phyloP scores from a whole-genome alignment of 1,139 yeast genomes.

The Yamadazyma sp. region DNA sequence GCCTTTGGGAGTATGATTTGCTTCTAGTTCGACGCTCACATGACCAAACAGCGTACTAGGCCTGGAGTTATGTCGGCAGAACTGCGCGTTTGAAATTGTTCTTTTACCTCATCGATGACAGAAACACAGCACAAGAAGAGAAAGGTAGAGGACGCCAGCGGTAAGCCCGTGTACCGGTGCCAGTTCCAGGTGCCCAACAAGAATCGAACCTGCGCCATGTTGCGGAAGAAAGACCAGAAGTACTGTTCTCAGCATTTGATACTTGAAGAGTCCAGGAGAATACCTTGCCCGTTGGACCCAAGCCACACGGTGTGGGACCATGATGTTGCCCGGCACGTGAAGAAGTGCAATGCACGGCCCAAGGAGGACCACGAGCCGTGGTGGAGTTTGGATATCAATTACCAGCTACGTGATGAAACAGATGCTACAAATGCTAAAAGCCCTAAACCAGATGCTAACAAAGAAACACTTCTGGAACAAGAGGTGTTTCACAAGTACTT shows the following conservation, averaged over 20 bases:
- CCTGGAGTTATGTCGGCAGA: no score
- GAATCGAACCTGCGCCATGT: conserved; percentile 60
- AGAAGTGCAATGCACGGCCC: conserved; percentile 56
- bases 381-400: conserved; percentile 44
- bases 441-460: conserved; percentile 11
- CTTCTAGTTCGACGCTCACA: no score
- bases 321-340: conserved; percentile 56
- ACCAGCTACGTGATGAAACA: conserved; percentile 7
- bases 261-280: conserved; percentile 34
- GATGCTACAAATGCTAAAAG: not conserved
- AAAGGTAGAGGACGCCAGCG: not conserved
- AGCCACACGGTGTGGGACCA: conserved; percentile 70
- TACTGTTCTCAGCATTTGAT: conserved; percentile 67
- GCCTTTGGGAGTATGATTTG: no score
- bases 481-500: conserved; percentile 29
- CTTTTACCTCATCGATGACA: not conserved
- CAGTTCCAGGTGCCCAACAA: conserved; percentile 47
- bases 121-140: not conserved
- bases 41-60: no score
- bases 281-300: conserved; percentile 78
- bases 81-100: not conserved
- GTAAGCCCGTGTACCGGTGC: conserved; percentile 32
- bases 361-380: conserved; percentile 37
- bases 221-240: conserved; percentile 46
- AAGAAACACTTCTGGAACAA: not conserved